Conservation (phyloP, 805 yeast genomes). For the Teunomyces tritomae region DNA sequence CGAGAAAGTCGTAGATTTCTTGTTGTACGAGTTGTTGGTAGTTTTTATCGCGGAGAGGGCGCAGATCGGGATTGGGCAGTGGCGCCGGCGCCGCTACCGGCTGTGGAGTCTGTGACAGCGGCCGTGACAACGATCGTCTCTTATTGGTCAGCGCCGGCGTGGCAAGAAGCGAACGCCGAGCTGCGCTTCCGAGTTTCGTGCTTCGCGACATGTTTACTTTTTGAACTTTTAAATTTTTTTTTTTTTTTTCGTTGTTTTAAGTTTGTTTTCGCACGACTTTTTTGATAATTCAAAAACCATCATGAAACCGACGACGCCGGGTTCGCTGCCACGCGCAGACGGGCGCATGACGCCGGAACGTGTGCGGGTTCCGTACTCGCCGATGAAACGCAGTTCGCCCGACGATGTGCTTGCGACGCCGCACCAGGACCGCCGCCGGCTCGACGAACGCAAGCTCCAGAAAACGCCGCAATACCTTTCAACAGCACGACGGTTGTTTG, state of each 20-base stretch:
- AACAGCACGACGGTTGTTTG: slow-evolving; percentile 36
- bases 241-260: not conserved
- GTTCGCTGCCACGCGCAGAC: not conserved
- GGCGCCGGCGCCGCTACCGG: slow-evolving; percentile 11
- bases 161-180: slow-evolving; percentile 28
- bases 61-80: slow-evolving; percentile 47
- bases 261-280: not conserved
- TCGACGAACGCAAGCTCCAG: slow-evolving; percentile 22
- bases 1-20: slow-evolving; percentile 64
- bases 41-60: slow-evolving; percentile 73
- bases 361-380: not conserved
- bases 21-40: slow-evolving; percentile 66
- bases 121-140: slow-evolving; percentile 19
- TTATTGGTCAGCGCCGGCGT: slow-evolving; percentile 34
- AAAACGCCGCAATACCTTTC: slow-evolving; percentile 41
- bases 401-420: not conserved
- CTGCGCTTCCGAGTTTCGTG: slow-evolving; percentile 10
- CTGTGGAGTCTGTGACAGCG: slow-evolving; percentile 13
- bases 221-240: not conserved
- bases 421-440: not conserved
- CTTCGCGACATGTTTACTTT: not conserved
- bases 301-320: not conserved
- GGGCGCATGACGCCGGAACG: not conserved
- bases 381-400: not conserved
- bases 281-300: not conserved